Base-by-base conservation (phyloP, 345 rosid genomes). In the Citrus sinensis region DNA sequence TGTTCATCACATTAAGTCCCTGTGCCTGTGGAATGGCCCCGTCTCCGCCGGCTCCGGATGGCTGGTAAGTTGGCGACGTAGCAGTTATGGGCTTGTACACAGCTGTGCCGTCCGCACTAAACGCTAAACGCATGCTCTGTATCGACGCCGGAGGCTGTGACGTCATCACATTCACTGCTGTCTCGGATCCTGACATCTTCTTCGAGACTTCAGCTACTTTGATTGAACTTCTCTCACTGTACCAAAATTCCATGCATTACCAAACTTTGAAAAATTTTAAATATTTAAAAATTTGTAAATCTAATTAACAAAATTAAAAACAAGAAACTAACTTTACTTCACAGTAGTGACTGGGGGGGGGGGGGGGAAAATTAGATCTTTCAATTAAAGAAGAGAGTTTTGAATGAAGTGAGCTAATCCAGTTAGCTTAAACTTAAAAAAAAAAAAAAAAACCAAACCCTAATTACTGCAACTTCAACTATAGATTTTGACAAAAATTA, bases 71-170 rank as follows among this genome's bases (percentile, higher is more conserved):
- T 7, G 87, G 87, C 17, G 90, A 67, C 0, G 82, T n/a, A 13
- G 83, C n/a, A 37, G 80, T 9, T 69, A 82, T 40, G 24, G 92
- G 85, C 60, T 86, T 89, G 86, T 87, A 90, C 29, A 83, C 71
- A 4, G 92, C 69, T 11, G 88, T 39, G 16, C 90, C 90, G 27
- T 90, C 92, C 25, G 86, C 49, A 69, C 83, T 62, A 82, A 82
- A 87, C 58, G 90, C 72, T 54, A 88, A 80, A 61, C 92, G 88
- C 92, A 90, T 87, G 81, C 85, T 89, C 74, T 86, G 89, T 25
- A 80, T 62, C 27, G 66, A 35, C 67, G 87, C 83, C 73, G 79
- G 87, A 4, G 88, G 24, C 72, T 75, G 75, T 24, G 89, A 32
- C 87, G 87, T 75, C 78, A 75, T 64, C 30, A 75, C 71, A 75